phyloP scores from a whole-genome alignment of 2,329 filamentous ascomycete genomes.

The Bipolaris bicolor region DNA sequence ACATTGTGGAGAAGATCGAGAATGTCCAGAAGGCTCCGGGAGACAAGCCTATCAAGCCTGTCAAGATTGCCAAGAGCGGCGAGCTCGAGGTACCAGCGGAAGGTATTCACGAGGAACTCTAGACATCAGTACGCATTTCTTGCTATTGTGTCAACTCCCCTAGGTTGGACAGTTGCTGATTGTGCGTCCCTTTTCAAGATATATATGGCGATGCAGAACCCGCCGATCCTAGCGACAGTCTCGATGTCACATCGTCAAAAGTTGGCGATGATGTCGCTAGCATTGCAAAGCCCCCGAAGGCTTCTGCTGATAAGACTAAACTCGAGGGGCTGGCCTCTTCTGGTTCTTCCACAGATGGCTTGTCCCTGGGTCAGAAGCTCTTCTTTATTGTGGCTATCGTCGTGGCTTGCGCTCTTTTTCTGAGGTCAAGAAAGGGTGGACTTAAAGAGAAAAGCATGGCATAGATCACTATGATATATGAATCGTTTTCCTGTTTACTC shows the following conservation, averaged over 20 bases:
- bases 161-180: constrained; percentile 53
- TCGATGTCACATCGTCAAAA: constrained; percentile 47
- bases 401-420: constrained; percentile 50
- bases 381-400: constrained; percentile 54
- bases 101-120: constrained; percentile 93
- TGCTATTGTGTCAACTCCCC: constrained; percentile 17
- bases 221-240: constrained; percentile 49
- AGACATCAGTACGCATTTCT: constrained; percentile 51
- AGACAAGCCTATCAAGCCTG: constrained; percentile 70
- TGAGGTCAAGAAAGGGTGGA: constrained; percentile 43
- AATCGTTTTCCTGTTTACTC: constrained; percentile 6
- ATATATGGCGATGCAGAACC: constrained; percentile 52
- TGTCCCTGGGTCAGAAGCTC: constrained; percentile 54
- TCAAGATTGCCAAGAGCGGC: constrained; percentile 84
- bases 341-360: constrained; percentile 39
- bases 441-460: constrained; percentile 51
- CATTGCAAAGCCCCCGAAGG: constrained; percentile 32
- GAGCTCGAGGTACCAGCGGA: constrained; percentile 82
- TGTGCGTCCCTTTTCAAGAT: constrained; percentile 51
- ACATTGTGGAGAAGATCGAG: constrained; percentile 80
- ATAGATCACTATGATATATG: constrained; percentile 30
- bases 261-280: constrained; percentile 32
- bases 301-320: constrained; percentile 21
- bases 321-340: constrained; percentile 26
- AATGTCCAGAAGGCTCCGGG: constrained; percentile 67